A percentile compares a stretch with the other conserved stretches of the same genome.
These are phyloP conservation scores for Meyerozyma smithsonii DNA, from an alignment of 1,139 yeast genomes.

Conservation along the genomic window DNA sequence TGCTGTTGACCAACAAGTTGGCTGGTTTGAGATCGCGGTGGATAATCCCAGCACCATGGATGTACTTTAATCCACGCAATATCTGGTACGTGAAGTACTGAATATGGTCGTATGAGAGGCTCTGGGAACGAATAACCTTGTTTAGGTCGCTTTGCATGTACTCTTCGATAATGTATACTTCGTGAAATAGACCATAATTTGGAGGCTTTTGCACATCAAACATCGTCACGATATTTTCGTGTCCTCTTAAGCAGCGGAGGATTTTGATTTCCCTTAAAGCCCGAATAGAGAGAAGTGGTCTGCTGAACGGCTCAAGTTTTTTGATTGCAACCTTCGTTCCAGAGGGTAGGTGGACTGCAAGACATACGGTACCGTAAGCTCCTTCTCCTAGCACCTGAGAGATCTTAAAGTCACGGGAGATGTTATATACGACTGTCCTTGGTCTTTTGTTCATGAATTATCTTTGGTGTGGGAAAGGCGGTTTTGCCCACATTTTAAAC, in stretches of 20 bases:
- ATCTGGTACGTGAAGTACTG: conserved; percentile 67
- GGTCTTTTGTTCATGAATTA: neutral
- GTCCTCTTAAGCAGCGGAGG: conserved; percentile 30
- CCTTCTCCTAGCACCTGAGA: conserved; percentile 42
- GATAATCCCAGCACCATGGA: conserved; percentile 52
- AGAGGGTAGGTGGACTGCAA: conserved; percentile 36
- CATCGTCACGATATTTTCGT: conserved; percentile 38
- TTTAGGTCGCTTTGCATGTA: conserved; percentile 68
- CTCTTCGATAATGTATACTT: conserved; percentile 68
- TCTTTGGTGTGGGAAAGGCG: too few species aligned
- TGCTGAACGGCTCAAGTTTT: conserved; percentile 37
- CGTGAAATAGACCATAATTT: conserved; percentile 43
- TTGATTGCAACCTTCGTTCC: conserved; percentile 40
- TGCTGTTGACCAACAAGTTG: conserved; percentile 29
- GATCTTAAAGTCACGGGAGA: conserved; percentile 31
- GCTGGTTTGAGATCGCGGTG: conserved; percentile 40
- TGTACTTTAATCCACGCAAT: conserved; percentile 55
- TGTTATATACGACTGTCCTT: conserved; percentile 17
- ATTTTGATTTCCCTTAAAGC: conserved; percentile 40
- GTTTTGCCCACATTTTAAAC: too few species aligned
- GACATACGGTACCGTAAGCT: conserved; percentile 42
- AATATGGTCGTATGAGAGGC: conserved; percentile 58
- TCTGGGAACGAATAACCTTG: conserved; percentile 49
- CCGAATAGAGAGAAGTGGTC: conserved; percentile 32
- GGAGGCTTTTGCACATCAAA: conserved; percentile 36